These are phyloP conservation scores for Russula dissimulans DNA, from an alignment of 768 basidiomycete species.

Conservation along the genomic window DNA sequence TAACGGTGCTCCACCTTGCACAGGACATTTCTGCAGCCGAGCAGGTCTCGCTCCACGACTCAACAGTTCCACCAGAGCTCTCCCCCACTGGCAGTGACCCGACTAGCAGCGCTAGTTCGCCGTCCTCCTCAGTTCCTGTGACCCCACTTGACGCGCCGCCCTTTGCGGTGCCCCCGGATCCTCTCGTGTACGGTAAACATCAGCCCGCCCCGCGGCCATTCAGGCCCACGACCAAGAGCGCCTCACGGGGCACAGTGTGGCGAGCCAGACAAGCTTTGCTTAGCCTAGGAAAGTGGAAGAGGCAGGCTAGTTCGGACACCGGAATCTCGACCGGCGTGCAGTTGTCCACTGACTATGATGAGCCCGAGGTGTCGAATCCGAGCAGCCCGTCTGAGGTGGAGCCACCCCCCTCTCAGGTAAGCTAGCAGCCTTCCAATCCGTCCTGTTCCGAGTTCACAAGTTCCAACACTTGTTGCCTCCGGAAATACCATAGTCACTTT, in stretches of 20 bases:
- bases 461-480: too few species aligned
- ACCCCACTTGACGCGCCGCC: not conserved
- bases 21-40: constrained; percentile 12
- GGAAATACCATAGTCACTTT: not conserved
- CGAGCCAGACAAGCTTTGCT: constrained; percentile 6
- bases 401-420: not conserved
- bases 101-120: constrained; percentile 1
- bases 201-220: constrained; percentile 9
- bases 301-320: not conserved
- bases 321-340: not conserved
- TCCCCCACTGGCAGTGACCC: constrained; percentile 8
- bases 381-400: not conserved
- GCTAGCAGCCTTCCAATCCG: not conserved
- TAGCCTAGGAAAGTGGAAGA: constrained; percentile 9
- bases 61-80: constrained; percentile 4
- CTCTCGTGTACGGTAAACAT: constrained; percentile 8
- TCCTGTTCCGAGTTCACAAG: too few species aligned
- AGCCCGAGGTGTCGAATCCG: not conserved
- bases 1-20: not conserved
- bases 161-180: not conserved
- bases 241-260: constrained; percentile 1
- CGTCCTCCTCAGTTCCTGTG: constrained; percentile 3
- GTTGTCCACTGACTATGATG: not conserved
- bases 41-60: constrained; percentile 13
- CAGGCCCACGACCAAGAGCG: not conserved